Percentiles rank a stretch among this genome's conserved stretches.
Conservation (phyloP, 257 asterid species). For the Perilla frutescens region DNA sequence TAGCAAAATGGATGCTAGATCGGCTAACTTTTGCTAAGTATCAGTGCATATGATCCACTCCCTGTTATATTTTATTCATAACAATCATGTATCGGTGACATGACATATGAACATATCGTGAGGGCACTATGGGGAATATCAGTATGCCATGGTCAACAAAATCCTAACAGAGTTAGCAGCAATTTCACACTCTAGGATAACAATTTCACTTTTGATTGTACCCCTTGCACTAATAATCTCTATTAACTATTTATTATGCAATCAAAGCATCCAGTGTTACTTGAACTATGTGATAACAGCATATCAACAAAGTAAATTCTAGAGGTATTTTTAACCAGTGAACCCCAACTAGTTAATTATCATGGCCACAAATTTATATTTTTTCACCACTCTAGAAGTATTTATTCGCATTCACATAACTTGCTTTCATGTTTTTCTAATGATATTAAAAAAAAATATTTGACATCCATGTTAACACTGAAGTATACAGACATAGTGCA, state of each 20-base stretch:
- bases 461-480: conserved; percentile 3
- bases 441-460: neutral
- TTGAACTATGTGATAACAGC: neutral
- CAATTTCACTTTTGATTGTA: neutral
- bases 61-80: too few species aligned
- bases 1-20: too few species aligned
- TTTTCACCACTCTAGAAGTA: neutral
- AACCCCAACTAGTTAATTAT: conserved; percentile 1
- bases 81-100: too few species aligned
- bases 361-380: neutral
- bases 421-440: neutral
- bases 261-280: neutral
- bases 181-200: neutral
- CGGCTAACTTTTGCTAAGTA: too few species aligned
- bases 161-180: neutral
- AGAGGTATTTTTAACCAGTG: neutral
- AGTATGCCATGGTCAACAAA: neutral
- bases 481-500: neutral
- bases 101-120: too few species aligned
- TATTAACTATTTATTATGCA: neutral
- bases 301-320: neutral
- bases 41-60: too few species aligned
- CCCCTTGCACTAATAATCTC: neutral
- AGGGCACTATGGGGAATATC: neutral
- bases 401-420: neutral